Evolutionary conservation across 1,284 basidiomycete species (phyloP).

Genomic region (Xerocomus amazonicus): DNA sequence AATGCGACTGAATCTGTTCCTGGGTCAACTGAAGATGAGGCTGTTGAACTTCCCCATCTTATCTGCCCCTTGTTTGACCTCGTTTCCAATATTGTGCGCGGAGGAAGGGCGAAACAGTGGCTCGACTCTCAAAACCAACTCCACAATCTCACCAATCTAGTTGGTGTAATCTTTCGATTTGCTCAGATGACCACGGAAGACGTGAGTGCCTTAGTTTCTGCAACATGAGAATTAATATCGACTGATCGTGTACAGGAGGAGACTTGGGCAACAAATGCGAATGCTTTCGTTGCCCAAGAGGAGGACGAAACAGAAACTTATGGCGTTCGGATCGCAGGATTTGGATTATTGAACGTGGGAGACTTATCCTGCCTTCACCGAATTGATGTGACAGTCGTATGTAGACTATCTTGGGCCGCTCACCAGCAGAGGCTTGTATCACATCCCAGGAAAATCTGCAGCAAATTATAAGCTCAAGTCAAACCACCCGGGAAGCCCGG

Average conservation of each 20-base stretch:
- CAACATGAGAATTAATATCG: constrained; percentile 1
- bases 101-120: constrained; percentile 63
- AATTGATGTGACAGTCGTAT: constrained; percentile 12
- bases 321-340: constrained; percentile 78
- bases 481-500: constrained; percentile 50
- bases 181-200: constrained; percentile 89
- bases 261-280: constrained; percentile 85
- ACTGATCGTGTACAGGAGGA: constrained; percentile 63
- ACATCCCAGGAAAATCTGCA: constrained; percentile 62
- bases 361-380: background rate
- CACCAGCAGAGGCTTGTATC: constrained; percentile 51
- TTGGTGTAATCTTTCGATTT: constrained; percentile 66
- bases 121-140: constrained; percentile 36
- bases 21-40: constrained; percentile 69
- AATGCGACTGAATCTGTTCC: constrained; percentile 53
- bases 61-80: constrained; percentile 82
- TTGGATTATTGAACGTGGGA: constrained; percentile 79
- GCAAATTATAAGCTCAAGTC: constrained; percentile 52
- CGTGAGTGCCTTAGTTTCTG: constrained; percentile 42
- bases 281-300: constrained; percentile 91
- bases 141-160: constrained; percentile 52
- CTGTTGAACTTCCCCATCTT: constrained; percentile 74
- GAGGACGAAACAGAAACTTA: constrained; percentile 87
- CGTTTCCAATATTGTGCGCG: constrained; percentile 58
- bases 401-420: constrained; percentile 72